Evolutionary conservation across 2,329 filamentous ascomycete species (phyloP).

Genomic region (Clathrospora elynae): DNA sequence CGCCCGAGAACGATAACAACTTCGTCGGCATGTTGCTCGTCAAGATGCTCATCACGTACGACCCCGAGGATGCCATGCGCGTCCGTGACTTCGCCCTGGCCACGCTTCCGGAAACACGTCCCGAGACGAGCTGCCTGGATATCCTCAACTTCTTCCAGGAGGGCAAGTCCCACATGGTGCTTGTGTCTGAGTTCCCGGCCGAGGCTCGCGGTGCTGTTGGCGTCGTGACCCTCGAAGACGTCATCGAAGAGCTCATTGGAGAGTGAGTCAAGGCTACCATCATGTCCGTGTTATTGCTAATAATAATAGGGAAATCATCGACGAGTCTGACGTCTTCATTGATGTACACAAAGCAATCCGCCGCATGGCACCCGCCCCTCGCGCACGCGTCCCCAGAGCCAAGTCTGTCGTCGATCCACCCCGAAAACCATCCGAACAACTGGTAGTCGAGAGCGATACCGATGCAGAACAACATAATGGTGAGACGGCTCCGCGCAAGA

Average conservation of each 20-base stretch:
- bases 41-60: constrained; percentile 98
- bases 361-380: constrained; percentile 81
- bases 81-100: constrained; percentile 92
- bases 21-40: constrained; percentile 98
- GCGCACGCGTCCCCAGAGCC: constrained; percentile 68
- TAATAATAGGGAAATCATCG: constrained; percentile 81
- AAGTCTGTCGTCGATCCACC: constrained; percentile 56
- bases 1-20: constrained; percentile 79
- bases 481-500: constrained; percentile 23
- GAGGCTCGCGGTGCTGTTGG: constrained; percentile 88
- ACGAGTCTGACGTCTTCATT: constrained; percentile 97
- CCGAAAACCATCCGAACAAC: constrained; percentile 33
- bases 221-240: constrained; percentile 94
- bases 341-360: constrained; percentile 98
- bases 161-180: constrained; percentile 97
- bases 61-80: constrained; percentile 86
- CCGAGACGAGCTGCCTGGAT: constrained; percentile 94
- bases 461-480: constrained; percentile 27
- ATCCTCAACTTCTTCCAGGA: constrained; percentile 99
- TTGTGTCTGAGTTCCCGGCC: constrained; percentile 90
- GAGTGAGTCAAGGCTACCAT: constrained; percentile 68
- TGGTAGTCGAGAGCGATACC: constrained; percentile 23
- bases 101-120: constrained; percentile 90
- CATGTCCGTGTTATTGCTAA: constrained; percentile 12
- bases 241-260: constrained; percentile 97